Conservation (phyloP, 768 basidiomycete genomes). For the Rhodotorula sphaerocarpa region DNA sequence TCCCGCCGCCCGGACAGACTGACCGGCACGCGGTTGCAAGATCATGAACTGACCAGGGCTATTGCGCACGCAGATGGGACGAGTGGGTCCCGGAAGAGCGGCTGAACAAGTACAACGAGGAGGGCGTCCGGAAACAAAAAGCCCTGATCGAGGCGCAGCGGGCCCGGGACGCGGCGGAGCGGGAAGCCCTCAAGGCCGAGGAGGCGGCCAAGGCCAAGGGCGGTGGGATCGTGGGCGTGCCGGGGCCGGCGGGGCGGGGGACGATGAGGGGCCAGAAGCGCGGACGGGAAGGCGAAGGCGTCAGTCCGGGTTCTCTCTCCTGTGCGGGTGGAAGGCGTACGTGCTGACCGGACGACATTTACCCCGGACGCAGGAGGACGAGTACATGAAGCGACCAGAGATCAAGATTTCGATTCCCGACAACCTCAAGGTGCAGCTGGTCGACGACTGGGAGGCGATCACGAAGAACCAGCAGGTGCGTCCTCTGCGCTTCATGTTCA, state of each 20-base stretch:
- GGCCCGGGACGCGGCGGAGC: slow-evolving; percentile 42
- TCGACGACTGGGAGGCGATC: slow-evolving; percentile 96
- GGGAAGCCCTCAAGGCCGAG: slow-evolving; percentile 24
- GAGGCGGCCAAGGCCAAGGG: slow-evolving; percentile 40
- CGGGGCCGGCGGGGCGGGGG: neutral
- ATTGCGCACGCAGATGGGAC: slow-evolving; percentile 78
- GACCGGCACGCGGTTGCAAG: too few species aligned
- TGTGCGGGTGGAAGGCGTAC: too few species aligned
- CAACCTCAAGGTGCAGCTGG: slow-evolving; percentile 72
- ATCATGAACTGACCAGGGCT: too few species aligned
- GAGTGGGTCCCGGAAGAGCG: slow-evolving; percentile 84
- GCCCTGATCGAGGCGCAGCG: slow-evolving; percentile 49
- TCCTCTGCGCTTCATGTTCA: neutral
- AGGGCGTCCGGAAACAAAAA: slow-evolving; percentile 70
- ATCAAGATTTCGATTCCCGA: slow-evolving; percentile 87
- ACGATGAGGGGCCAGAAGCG: slow-evolving; percentile 19
- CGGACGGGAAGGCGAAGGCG: slow-evolving; percentile 40
- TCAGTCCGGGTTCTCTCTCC: neutral
- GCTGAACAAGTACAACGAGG: slow-evolving; percentile 74
- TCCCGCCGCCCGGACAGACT: too few species aligned
- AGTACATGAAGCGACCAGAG: slow-evolving; percentile 68
- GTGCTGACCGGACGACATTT: neutral
- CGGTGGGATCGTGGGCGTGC: slow-evolving; percentile 49
- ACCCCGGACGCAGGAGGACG: slow-evolving; percentile 52
- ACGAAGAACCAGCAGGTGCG: slow-evolving; percentile 85